These are phyloP conservation scores for Apiospora arundinis DNA, from an alignment of 2,329 filamentous ascomycete species.

Conservation along the genomic window DNA sequence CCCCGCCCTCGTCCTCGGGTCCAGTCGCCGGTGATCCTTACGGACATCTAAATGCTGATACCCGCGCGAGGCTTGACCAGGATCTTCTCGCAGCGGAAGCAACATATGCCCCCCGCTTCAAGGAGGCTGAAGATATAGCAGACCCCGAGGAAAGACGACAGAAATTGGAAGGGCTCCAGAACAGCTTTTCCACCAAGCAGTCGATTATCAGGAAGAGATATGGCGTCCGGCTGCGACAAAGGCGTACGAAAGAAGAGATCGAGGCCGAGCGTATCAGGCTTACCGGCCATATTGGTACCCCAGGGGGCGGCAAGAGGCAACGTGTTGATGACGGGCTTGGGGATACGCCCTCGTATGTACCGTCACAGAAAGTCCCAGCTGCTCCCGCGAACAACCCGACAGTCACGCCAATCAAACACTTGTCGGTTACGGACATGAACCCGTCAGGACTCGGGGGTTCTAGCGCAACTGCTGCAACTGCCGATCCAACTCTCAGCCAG, in stretches of 20 bases:
- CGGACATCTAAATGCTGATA: constrained; percentile 46
- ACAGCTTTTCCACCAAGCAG: constrained; percentile 61
- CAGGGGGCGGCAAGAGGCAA: constrained; percentile 34
- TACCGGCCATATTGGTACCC: constrained; percentile 40
- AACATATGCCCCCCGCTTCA: constrained; percentile 49
- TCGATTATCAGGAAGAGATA: constrained; percentile 64
- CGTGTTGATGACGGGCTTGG: constrained; percentile 30
- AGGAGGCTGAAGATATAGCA: constrained; percentile 46
- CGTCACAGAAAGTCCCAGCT: neutral
- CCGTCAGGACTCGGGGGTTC: constrained; percentile 35
- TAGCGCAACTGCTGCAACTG: constrained; percentile 34
- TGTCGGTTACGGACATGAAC: constrained; percentile 37
- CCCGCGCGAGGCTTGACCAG: constrained; percentile 39
- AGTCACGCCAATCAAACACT: constrained; percentile 29
- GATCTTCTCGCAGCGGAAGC: constrained; percentile 47
- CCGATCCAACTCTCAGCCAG: constrained; percentile 30
- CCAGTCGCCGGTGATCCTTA: constrained; percentile 48
- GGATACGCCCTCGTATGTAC: neutral
- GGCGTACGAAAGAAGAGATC: constrained; percentile 55
- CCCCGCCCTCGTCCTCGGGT: constrained; percentile 25
- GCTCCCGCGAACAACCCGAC: constrained; percentile 2
- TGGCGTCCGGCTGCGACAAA: constrained; percentile 59
- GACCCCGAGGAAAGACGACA: constrained; percentile 41
- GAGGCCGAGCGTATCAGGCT: constrained; percentile 50
- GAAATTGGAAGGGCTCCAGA: constrained; percentile 52